These are phyloP conservation scores for Neodidymelliopsis sp. DNA, from an alignment of 2,329 filamentous ascomycete species.

Conservation along the genomic window DNA sequence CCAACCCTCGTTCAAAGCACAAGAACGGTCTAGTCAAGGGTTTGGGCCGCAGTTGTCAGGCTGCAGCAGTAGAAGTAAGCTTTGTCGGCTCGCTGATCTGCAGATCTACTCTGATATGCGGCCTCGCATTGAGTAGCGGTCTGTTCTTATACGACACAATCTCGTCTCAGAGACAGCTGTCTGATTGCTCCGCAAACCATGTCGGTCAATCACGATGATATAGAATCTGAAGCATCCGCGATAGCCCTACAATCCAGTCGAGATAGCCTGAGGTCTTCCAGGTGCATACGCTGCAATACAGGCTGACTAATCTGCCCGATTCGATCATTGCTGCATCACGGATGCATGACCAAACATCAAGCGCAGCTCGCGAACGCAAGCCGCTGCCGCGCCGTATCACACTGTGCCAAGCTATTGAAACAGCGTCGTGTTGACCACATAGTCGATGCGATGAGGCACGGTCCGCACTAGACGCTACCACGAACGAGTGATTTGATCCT, in stretches of 20 bases:
- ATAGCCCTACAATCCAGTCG: too few relatives aligned
- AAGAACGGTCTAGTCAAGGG: not conserved
- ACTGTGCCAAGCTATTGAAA: constrained; percentile 26
- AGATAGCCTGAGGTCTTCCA: not conserved
- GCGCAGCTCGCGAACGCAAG: constrained; percentile 21
- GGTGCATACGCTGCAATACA: not conserved
- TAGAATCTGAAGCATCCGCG: not conserved
- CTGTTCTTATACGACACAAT: not conserved
- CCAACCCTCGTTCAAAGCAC: not conserved
- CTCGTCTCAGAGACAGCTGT: not conserved
- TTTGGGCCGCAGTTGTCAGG: not conserved
- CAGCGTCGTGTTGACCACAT: constrained; percentile 4
- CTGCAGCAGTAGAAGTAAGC: not conserved
- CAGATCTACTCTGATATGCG: constrained; percentile 5
- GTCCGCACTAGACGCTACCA: not conserved
- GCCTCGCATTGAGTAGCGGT: not conserved
- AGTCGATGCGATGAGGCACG: not conserved
- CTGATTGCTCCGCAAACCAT: not conserved
- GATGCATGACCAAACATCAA: not conserved
- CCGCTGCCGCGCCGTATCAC: constrained; percentile 19
- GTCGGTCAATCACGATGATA: not conserved
- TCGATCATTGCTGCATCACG: constrained; percentile 8
- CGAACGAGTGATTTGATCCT: constrained; percentile 2
- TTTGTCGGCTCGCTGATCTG: constrained; percentile 8
- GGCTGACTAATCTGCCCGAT: constrained; percentile 4